Evolutionary conservation across 176 grass and related monocot genomes (phyloP), one percentile per base, ranked within the genome.

Genomic region (Musa itinerans): DNA sequence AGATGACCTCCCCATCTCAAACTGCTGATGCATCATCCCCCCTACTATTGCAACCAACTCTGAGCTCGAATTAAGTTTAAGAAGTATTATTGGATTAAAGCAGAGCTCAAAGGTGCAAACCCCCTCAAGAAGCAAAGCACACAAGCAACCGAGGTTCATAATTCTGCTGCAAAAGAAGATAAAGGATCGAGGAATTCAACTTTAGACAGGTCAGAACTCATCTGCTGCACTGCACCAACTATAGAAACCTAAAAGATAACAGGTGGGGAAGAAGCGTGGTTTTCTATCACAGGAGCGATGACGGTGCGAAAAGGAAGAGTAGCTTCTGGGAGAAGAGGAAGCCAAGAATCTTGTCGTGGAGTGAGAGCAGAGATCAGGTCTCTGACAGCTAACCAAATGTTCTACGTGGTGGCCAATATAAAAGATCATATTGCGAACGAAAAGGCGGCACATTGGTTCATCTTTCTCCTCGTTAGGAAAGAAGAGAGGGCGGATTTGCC

Each of bases 341-440:
- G 50, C 50, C 1, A 72, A 24, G 69, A 17, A 72, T 72, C 69
- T 52, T 72, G 20, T 54, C 53, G 9, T 72, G 69, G 69, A 72
- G 69, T 54, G 50, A 16, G 12, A 24, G 19, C 1, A 15, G 50
- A 54, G 69, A 7, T 15, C 8, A 52, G 20, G 50, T 24, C 22
- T 53, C 67, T 10, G 43, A 69, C 15, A 59, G 29, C 29, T 3
- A 29, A 29, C 29, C 34, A 43, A n/a, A 61, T 61, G 57, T 1
- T 17, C 3, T 17, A 58, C 4, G 55, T 16, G 15, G 34, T n/a
- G 57, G 5, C 3, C n/a, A 21, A 7, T n/a, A 19, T 61, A n/a
- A 43, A 43, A 43, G 34, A 43, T 43, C 34, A 43, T 43, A 43
- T 6, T 6, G 34, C 34, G 4, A 5, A 43, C 4, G 34, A 6